Conservation (phyloP, 2,329 filamentous ascomycete genomes). For the Cytospora piceae region DNA sequence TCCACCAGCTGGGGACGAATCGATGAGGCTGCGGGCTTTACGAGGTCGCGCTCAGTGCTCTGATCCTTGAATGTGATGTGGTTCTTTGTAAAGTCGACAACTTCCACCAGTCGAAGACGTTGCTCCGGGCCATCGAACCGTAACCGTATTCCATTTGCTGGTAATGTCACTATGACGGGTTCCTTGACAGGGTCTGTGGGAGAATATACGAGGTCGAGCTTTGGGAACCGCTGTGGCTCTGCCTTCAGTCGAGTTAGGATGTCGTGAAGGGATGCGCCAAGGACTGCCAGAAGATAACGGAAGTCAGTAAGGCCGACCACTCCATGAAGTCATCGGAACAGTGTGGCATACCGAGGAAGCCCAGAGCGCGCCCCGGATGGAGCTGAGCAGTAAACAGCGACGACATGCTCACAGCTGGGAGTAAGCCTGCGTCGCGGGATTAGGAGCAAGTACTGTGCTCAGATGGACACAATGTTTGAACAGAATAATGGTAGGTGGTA, state of each 20-base stretch:
- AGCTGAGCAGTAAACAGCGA: slow-evolving; percentile 64
- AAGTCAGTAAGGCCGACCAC: slow-evolving; percentile 8
- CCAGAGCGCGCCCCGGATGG: slow-evolving; percentile 66
- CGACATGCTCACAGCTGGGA: slow-evolving; percentile 31
- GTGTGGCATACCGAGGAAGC: slow-evolving; percentile 54
- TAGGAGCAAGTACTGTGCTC: background rate
- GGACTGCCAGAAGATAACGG: slow-evolving; percentile 55
- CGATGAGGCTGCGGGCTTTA: slow-evolving; percentile 58
- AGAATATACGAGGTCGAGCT: slow-evolving; percentile 82
- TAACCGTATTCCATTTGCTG: slow-evolving; percentile 83
- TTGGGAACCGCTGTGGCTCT: slow-evolving; percentile 80
- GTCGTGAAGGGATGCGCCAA: slow-evolving; percentile 91
- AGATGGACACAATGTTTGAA: background rate
- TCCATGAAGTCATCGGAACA: background rate
- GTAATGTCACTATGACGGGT: slow-evolving; percentile 75
- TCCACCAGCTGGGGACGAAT: slow-evolving; percentile 29
- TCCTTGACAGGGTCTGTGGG: slow-evolving; percentile 72
- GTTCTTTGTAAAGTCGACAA: slow-evolving; percentile 86
- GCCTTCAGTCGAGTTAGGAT: slow-evolving; percentile 85
- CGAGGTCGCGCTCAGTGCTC: slow-evolving; percentile 69
- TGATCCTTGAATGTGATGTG: slow-evolving; percentile 78
- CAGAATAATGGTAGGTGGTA: background rate
- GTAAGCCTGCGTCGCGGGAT: background rate
- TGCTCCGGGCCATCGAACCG: slow-evolving; percentile 95
- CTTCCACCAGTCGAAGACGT: slow-evolving; percentile 85